These are phyloP conservation scores for Nitzschia putrida DNA, from an alignment of 108 stramenopile genomes.

Conservation along the genomic window DNA sequence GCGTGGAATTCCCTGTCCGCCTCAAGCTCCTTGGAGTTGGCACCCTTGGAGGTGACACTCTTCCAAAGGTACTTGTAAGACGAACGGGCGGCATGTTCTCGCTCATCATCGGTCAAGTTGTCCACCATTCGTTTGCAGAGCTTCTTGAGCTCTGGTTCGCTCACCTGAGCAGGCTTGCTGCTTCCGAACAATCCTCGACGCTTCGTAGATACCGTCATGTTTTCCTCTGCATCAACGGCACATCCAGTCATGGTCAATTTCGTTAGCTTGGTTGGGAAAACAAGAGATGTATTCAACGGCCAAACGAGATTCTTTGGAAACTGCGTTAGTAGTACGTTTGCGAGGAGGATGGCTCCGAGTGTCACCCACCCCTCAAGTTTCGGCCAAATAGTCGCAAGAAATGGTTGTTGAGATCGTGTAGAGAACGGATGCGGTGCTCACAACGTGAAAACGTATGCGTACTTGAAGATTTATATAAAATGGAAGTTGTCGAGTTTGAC, in stretches of 20 bases:
- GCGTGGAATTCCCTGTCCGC: constrained; percentile 11
- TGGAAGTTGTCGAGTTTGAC: neutral
- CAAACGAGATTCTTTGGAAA: neutral
- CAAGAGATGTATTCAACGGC: neutral
- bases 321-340: too few species aligned
- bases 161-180: neutral
- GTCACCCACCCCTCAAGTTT: too few species aligned
- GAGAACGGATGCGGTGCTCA: too few species aligned
- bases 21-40: constrained; percentile 11
- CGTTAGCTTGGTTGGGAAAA: neutral
- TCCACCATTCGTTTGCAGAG: constrained; percentile 25
- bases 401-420: too few species aligned
- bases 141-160: constrained; percentile 10
- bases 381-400: too few species aligned
- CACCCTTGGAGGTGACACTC: constrained; percentile 15
- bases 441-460: too few species aligned
- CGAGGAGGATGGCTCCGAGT: too few species aligned
- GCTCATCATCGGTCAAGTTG: constrained; percentile 22
- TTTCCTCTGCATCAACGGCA: neutral
- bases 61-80: constrained; percentile 32
- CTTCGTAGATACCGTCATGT: neutral
- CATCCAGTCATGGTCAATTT: constrained; percentile 4
- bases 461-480: neutral
- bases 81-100: constrained; percentile 29
- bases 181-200: constrained; percentile 15